Evolutionary conservation across 2,329 filamentous ascomycete species (phyloP).

Genomic region (Fusarium haematococcum): DNA sequence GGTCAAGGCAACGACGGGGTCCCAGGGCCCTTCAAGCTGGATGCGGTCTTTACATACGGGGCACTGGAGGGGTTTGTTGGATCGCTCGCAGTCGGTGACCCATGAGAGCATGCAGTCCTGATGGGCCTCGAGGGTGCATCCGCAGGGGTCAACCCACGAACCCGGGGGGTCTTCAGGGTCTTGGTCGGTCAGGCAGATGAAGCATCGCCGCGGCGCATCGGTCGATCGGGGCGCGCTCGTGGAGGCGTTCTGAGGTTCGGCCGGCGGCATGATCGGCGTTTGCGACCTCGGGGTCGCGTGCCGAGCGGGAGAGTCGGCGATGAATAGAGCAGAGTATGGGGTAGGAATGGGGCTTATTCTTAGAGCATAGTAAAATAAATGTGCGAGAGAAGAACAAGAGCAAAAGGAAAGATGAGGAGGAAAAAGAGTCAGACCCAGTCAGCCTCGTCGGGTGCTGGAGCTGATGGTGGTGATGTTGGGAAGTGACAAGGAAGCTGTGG

Average conservation of each 20-base stretch:
- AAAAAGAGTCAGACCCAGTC: not conserved
- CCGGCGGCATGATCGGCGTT: slow-evolving; percentile 21
- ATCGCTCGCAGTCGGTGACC: slow-evolving; percentile 87
- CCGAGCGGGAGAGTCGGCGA: slow-evolving; percentile 5
- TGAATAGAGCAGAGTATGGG: not conserved
- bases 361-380: slow-evolving; percentile 24
- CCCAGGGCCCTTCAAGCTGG: slow-evolving; percentile 78
- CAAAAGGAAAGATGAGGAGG: not conserved
- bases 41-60: slow-evolving; percentile 92
- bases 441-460: slow-evolving; percentile 15
- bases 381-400: not conserved
- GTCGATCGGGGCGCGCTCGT: slow-evolving; percentile 7
- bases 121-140: slow-evolving; percentile 90
- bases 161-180: slow-evolving; percentile 60
- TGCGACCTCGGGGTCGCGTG: slow-evolving; percentile 30
- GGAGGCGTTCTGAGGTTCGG: slow-evolving; percentile 19
- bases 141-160: slow-evolving; percentile 88
- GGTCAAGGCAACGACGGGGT: slow-evolving; percentile 76
- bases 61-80: slow-evolving; percentile 77
- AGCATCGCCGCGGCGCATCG: slow-evolving; percentile 62
- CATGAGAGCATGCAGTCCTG: slow-evolving; percentile 91
- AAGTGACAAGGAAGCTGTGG: not conserved
- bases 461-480: slow-evolving; percentile 24
- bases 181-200: slow-evolving; percentile 72
- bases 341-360: not conserved